These are phyloP conservation scores for Rhytidiadelphus loreus DNA, from an alignment of 225 moss, liverwort and hornwort species.

Conservation along the genomic window DNA sequence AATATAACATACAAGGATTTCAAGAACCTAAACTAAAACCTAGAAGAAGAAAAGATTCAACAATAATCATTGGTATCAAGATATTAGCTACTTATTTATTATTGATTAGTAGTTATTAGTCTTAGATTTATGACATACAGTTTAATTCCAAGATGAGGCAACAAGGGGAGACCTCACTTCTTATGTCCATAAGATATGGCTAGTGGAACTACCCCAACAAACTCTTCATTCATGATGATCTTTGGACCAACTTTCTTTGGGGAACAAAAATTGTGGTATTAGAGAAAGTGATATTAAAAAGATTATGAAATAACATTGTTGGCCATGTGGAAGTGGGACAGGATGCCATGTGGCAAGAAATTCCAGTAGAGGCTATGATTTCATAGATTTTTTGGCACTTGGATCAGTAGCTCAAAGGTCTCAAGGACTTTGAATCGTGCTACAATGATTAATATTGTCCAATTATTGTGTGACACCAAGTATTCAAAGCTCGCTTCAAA, in stretches of 20 bases:
- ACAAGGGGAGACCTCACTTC: neutral
- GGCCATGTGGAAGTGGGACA: neutral
- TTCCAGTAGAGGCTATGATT: neutral
- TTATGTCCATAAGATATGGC: accelerated
- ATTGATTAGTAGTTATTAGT: neutral
- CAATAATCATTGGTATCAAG: neutral
- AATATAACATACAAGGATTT: neutral
- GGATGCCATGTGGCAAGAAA: neutral
- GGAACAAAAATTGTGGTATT: no score
- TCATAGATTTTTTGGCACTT: neutral
- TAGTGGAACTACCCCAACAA: neutral
- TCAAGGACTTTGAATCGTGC: neutral
- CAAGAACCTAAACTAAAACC: neutral
- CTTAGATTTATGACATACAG: accelerated
- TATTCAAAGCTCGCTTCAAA: no score
- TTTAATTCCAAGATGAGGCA: accelerated
- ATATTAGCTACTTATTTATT: neutral
- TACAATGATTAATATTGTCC: neutral
- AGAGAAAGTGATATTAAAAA: neutral
- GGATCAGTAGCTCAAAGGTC: neutral
- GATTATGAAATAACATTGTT: neutral
- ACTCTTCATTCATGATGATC: neutral
- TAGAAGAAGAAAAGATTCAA: neutral
- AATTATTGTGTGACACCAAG: neutral
- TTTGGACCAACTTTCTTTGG: neutral